These are phyloP conservation scores for Verticillium isaacii DNA, from an alignment of 2,329 filamentous ascomycete species.

Conservation along the genomic window DNA sequence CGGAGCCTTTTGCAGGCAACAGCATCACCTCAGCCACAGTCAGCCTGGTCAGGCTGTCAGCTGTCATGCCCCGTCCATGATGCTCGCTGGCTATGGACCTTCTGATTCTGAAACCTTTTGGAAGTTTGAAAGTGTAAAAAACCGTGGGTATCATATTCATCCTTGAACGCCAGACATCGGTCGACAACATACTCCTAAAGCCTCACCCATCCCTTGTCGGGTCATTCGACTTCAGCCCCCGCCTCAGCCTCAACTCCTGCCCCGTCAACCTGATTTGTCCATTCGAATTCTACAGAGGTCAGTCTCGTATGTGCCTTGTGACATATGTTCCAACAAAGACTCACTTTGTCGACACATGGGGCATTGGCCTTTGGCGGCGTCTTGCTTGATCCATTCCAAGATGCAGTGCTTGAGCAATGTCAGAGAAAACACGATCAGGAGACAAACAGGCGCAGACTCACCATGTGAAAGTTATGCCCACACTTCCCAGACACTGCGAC, in stretches of 20 bases:
- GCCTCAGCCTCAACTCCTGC: constrained; percentile 15
- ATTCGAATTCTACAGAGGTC: constrained; percentile 30
- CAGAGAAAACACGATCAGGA: neutral
- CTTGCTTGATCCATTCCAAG: constrained; percentile 91
- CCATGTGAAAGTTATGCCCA: constrained; percentile 97
- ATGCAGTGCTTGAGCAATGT: constrained; percentile 73
- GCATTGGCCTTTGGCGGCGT: constrained; percentile 87
- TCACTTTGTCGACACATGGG: constrained; percentile 96
- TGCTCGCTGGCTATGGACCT: neutral
- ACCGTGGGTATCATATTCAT: constrained; percentile 4
- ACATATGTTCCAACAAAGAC: constrained; percentile 14
- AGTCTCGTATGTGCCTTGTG: neutral
- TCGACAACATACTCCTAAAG: neutral
- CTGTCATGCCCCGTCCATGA: neutral
- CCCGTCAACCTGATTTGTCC: constrained; percentile 31
- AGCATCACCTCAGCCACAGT: neutral
- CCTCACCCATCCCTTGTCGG: neutral
- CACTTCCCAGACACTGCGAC: constrained; percentile 90
- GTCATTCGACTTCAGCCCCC: constrained; percentile 1
- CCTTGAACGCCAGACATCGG: neutral
- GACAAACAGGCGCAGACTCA: constrained; percentile 31
- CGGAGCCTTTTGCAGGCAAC: neutral
- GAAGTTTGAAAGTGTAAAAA: neutral
- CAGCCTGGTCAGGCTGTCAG: neutral
- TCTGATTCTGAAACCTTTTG: neutral